A percentile compares a stretch with the other conserved stretches of the same genome.
These are phyloP conservation scores for Fraxinus albicans DNA, from an alignment of 305 asterid genomes.

Conservation along the genomic window DNA sequence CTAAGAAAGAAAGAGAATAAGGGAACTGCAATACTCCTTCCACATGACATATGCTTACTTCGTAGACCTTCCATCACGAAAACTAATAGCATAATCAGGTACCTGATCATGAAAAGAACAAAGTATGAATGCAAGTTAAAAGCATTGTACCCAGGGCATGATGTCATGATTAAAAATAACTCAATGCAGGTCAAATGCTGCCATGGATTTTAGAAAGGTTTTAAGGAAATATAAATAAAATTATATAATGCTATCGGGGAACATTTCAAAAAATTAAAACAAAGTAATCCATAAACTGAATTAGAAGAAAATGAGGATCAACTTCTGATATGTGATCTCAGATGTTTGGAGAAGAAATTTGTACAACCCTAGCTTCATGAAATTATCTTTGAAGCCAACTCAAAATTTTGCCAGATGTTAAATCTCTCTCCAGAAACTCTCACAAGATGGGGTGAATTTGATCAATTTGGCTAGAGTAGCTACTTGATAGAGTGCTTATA, in stretches of 20 bases:
- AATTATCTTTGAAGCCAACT: background rate
- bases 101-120: constrained; percentile 39
- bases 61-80: constrained; percentile 57
- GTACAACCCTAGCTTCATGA: background rate
- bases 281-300: background rate
- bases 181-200: background rate
- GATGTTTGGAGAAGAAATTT: background rate
- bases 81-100: constrained; percentile 62
- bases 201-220: background rate
- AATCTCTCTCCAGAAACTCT: background rate
- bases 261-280: background rate
- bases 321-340: background rate
- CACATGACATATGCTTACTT: constrained; percentile 37
- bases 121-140: constrained; percentile 22
- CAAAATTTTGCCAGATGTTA: background rate
- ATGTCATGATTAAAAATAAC: background rate
- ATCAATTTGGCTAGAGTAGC: background rate
- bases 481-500: background rate
- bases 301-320: background rate
- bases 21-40: constrained; percentile 6
- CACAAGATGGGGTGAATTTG: background rate
- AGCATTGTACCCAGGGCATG: constrained; percentile 4
- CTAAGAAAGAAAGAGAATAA: constrained; percentile 4
- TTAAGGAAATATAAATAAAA: background rate
- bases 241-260: background rate